Evolutionary conservation across 2,329 filamentous ascomycete genomes (phyloP).

Genomic region (Colletotrichum liriopes): DNA sequence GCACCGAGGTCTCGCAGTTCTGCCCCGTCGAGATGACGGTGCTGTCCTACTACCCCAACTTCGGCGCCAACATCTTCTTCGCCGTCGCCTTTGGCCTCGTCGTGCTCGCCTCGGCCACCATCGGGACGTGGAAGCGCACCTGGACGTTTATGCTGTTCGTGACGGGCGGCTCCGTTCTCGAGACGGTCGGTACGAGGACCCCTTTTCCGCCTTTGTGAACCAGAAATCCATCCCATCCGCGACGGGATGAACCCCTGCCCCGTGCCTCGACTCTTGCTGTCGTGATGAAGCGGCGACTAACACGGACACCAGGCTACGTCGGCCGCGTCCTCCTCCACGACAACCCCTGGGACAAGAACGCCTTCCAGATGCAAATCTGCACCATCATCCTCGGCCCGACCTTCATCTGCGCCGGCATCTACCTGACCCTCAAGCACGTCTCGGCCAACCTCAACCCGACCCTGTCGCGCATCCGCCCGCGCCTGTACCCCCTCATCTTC

Average conservation of each 20-base stretch:
- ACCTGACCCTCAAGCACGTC: constrained; percentile 75
- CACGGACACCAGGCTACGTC: constrained; percentile 62
- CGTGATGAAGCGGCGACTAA: not conserved
- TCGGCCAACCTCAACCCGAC: constrained; percentile 63
- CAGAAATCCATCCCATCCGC: not conserved
- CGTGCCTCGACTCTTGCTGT: not conserved
- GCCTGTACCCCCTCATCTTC: constrained; percentile 71
- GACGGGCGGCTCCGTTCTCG: constrained; percentile 64
- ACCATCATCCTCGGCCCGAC: constrained; percentile 73
- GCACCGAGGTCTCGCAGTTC: constrained; percentile 55
- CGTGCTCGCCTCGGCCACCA: constrained; percentile 57
- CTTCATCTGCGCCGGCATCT: constrained; percentile 74
- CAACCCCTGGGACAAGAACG: constrained; percentile 69
- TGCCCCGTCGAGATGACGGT: constrained; percentile 70
- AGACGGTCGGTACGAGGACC: constrained; percentile 62
- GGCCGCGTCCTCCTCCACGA: constrained; percentile 65
- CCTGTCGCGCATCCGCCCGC: constrained; percentile 67
- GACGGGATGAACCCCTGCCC: constrained; percentile 14
- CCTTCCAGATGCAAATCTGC: constrained; percentile 73
- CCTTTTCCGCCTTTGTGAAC: not conserved
- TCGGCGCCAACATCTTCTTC: constrained; percentile 71
- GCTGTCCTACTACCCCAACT: constrained; percentile 70
- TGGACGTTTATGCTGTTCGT: constrained; percentile 70
- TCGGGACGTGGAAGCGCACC: constrained; percentile 67
- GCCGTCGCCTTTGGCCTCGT: constrained; percentile 64